Evolutionary conservation across 2,329 filamentous ascomycete genomes (phyloP).

Genomic region (Ophiocordyceps unilateralis): DNA sequence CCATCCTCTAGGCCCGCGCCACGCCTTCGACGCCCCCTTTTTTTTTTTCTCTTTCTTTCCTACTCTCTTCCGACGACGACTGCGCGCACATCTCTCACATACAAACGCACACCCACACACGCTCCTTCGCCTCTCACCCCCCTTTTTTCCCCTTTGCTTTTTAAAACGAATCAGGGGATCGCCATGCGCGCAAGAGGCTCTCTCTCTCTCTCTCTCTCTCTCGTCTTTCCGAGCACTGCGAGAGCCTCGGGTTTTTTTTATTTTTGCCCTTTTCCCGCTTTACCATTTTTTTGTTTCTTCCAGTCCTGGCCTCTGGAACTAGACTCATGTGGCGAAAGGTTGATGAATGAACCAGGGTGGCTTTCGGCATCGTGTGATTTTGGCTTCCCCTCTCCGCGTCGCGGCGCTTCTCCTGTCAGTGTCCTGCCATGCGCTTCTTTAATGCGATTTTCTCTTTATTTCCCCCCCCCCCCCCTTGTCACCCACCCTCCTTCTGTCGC

Average conservation of each 20-base stretch:
- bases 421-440: background rate
- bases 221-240: background rate
- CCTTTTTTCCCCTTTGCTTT: background rate
- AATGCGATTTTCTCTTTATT: constrained; percentile 10
- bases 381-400: background rate
- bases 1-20: constrained; percentile 37
- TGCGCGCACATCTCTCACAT: background rate
- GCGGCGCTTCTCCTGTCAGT: background rate
- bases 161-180: background rate
- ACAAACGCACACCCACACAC: too few relatives aligned
- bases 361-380: background rate
- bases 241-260: background rate
- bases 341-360: background rate
- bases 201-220: too few relatives aligned
- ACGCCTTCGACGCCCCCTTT: background rate
- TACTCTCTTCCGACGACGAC: background rate
- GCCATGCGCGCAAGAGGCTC: too few relatives aligned
- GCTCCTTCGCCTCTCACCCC: too few relatives aligned
- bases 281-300: background rate
- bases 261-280: background rate
- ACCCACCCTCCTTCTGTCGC: background rate
- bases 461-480: constrained; percentile 1
- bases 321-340: constrained; percentile 2
- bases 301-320: background rate
- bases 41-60: background rate